phyloP scores from a whole-genome alignment of 192 early-diverging fungal species.

The Coemansia sp. region DNA sequence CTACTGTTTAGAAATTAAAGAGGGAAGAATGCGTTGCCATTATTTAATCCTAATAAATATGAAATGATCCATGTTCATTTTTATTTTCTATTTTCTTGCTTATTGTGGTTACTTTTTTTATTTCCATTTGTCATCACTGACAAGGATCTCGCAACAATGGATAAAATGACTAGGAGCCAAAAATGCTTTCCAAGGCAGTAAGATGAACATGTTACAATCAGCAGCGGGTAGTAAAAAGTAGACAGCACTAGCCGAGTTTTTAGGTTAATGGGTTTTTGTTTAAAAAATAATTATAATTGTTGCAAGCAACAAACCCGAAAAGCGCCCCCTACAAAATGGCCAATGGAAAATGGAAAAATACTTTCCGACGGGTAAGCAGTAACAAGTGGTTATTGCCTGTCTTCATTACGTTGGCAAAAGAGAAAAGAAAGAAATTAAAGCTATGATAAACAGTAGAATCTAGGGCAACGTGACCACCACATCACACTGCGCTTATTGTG shows the following conservation, averaged over 20 bases:
- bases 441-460: not conserved
- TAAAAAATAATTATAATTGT: not conserved
- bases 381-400: too few species aligned
- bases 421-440: constrained; percentile 7
- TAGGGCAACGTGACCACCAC: constrained; percentile 6
- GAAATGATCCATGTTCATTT: too few species aligned
- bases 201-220: not conserved
- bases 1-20: not conserved
- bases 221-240: not conserved
- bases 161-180: constrained; percentile 4
- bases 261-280: not conserved
- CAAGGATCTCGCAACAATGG: constrained; percentile 2
- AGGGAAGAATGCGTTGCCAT: not conserved
- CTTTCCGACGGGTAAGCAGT: not conserved
- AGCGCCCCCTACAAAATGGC: not conserved
- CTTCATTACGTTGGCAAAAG: not conserved
- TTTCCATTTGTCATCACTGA: not conserved
- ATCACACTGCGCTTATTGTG: not conserved
- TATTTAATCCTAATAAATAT: not conserved
- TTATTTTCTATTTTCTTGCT: not conserved
- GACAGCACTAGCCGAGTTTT: not conserved
- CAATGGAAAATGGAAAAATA: too few species aligned
- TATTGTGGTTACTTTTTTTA: constrained; percentile 6
- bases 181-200: constrained; percentile 5
- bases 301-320: not conserved